Evolutionary conservation across 371 early-diverging fungal species (phyloP), one percentile per base, ranked within the genome.

Genomic region (Nematocida displodere): DNA sequence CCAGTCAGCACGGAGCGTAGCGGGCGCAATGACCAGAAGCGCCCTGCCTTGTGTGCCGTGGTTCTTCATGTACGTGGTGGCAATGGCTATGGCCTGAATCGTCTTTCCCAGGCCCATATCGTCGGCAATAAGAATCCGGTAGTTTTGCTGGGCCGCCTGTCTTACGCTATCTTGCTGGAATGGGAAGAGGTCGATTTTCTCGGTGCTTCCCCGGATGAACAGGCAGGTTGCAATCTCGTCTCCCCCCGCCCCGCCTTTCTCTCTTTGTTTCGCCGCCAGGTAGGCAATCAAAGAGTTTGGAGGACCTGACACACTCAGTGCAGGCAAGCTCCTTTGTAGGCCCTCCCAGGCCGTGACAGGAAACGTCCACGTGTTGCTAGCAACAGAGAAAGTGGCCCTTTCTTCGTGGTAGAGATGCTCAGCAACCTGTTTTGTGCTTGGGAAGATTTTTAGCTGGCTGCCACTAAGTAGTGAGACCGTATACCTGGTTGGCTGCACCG

Each of bases 91-190:
- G 1, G 87, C 86, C 67, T 87, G 87, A 8, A 87, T 78, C 0
- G 85, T 85, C 68, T 85, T 86, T 28, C 85, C 85, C 33, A 83
- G 76, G 8, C 86, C 87, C 87, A 87, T 87, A 44, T 86, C 86
- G 71, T 87, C 87, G 13, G 85, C 86, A 13, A 87, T 37, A 37
- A 76, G 71, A 17, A 88, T 64, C 31, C 87, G 71, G 0, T 87
- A 88, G 2, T 78, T 56, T 31, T 79, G 68, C 17, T 67, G 65
- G 1, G 87, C 31, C 2, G 84, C 87, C 75, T 80, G 58, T 11
- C 42, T 50, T 0, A 89, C 86, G 3, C 84, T 87, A 53, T 86
- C 83, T 31, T 75, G 78, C 68, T 89, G 88, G 68, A 84, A 86
- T 0, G 11, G 44, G 44, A 42, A 42, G 44, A 42, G 44, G 11